Evolutionary conservation across 1,139 yeast genomes (phyloP).

Genomic region (Zygosaccharomyces sapae): DNA sequence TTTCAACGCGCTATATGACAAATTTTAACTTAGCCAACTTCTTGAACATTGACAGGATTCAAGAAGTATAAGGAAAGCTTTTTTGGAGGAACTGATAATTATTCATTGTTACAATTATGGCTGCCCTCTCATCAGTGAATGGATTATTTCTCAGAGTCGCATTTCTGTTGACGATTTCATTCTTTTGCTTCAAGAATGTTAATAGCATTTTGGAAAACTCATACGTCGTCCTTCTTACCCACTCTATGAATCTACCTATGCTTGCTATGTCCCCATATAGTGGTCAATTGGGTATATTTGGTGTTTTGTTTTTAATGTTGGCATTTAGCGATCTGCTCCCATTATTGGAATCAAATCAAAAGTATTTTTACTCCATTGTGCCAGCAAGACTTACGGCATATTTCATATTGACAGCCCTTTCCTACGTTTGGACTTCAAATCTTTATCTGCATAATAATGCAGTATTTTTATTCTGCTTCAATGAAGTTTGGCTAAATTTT

Average conservation of each 20-base stretch:
- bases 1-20: neutral
- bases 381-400: constrained; percentile 60
- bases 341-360: constrained; percentile 49
- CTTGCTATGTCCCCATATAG: constrained; percentile 43
- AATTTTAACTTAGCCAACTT: neutral
- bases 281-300: constrained; percentile 51
- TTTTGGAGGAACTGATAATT: neutral
- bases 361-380: constrained; percentile 61
- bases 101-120: constrained; percentile 41
- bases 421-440: constrained; percentile 39
- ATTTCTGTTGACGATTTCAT: constrained; percentile 45
- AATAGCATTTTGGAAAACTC: constrained; percentile 43
- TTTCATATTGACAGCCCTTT: constrained; percentile 47
- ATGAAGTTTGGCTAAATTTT: constrained; percentile 70
- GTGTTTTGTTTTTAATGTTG: constrained; percentile 43
- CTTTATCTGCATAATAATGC: constrained; percentile 55
- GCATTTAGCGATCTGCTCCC: constrained; percentile 59
- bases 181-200: constrained; percentile 44
- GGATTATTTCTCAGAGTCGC: constrained; percentile 48
- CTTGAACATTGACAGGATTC: too few species aligned
- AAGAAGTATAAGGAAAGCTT: too few species aligned
- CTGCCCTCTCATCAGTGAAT: constrained; percentile 50
- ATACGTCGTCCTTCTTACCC: constrained; percentile 47
- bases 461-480: constrained; percentile 56
- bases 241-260: constrained; percentile 37